phyloP scores from a whole-genome alignment of 2,329 filamentous ascomycete species.

The Penicillium sp. region DNA sequence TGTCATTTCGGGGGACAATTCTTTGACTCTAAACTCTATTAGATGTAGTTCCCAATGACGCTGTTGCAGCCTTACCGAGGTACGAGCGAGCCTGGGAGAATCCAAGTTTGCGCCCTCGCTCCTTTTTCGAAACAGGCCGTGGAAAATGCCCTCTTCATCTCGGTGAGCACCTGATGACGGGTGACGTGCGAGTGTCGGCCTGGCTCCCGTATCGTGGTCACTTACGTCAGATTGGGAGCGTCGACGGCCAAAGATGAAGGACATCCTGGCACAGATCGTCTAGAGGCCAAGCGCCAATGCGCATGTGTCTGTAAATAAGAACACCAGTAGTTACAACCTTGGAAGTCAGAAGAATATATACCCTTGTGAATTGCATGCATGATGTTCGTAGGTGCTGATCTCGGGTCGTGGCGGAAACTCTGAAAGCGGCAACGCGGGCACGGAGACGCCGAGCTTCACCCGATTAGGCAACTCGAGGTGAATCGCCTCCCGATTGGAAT shows the following conservation, averaged over 20 bases:
- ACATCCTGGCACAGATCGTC: constrained; percentile 12
- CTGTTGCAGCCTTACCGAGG: constrained; percentile 3
- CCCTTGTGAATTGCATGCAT: no score
- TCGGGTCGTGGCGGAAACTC: constrained; percentile 13
- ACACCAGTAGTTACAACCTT: no score
- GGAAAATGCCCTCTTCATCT: constrained; percentile 15
- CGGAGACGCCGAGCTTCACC: constrained; percentile 7
- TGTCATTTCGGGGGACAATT: neutral
- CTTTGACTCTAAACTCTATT: constrained; percentile 1
- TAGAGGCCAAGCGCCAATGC: neutral
- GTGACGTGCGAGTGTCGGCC: constrained; percentile 9
- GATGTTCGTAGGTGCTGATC: constrained; percentile 6
- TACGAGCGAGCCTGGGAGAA: neutral
- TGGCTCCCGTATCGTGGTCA: constrained; percentile 6
- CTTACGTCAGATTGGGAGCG: constrained; percentile 23
- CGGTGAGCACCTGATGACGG: neutral
- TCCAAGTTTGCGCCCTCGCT: constrained; percentile 9
- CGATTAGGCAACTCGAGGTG: neutral
- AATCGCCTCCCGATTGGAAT: neutral
- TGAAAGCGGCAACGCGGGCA: constrained; percentile 11
- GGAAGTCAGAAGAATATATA: no score
- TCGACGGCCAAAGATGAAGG: constrained; percentile 27
- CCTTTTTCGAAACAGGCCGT: constrained; percentile 23
- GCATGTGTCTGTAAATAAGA: neutral
- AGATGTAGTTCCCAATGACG: neutral